Conservation (phyloP, 2,329 filamentous ascomycete species). For the Samsoniella hepiali region DNA sequence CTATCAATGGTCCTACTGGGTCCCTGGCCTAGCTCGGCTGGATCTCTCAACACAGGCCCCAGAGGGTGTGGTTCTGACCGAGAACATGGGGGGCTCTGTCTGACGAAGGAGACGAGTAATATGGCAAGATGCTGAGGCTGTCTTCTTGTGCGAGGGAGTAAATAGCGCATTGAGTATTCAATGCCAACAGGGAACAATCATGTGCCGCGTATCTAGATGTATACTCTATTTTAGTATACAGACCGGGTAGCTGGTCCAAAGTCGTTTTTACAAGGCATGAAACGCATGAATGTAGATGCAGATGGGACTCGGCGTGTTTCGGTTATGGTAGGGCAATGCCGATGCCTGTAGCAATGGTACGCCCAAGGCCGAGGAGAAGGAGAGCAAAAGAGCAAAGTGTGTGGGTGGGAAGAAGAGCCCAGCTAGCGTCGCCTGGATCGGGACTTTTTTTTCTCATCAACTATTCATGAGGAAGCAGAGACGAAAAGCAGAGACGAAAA, state of each 20-base stretch:
- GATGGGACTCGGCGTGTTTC: slow-evolving; percentile 14
- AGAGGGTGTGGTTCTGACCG: slow-evolving; percentile 4
- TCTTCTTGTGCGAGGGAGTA: background rate
- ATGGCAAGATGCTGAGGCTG: slow-evolving; percentile 4
- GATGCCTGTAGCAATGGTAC: background rate
- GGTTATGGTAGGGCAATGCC: slow-evolving; percentile 12
- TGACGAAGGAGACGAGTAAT: slow-evolving; percentile 10
- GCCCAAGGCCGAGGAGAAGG: background rate
- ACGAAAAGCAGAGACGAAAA: background rate
- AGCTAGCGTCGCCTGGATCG: slow-evolving; percentile 10
- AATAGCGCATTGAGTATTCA: background rate
- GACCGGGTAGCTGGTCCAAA: background rate
- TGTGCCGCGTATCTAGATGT: background rate
- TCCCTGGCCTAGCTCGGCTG: slow-evolving; percentile 2
- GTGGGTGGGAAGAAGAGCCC: background rate
- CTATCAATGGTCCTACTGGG: slow-evolving; percentile 4
- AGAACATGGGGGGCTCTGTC: background rate
- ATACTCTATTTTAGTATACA: background rate
- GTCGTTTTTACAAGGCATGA: background rate
- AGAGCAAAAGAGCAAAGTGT: background rate
- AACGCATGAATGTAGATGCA: slow-evolving; percentile 5
- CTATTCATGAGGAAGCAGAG: background rate
- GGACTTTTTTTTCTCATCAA: background rate
- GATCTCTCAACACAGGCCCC: slow-evolving; percentile 1
- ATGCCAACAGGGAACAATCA: background rate